Percentiles rank a stretch among this genome's conserved stretches.
Conservation (phyloP, 306 rosid species). For the Coriaria nepalensis region DNA sequence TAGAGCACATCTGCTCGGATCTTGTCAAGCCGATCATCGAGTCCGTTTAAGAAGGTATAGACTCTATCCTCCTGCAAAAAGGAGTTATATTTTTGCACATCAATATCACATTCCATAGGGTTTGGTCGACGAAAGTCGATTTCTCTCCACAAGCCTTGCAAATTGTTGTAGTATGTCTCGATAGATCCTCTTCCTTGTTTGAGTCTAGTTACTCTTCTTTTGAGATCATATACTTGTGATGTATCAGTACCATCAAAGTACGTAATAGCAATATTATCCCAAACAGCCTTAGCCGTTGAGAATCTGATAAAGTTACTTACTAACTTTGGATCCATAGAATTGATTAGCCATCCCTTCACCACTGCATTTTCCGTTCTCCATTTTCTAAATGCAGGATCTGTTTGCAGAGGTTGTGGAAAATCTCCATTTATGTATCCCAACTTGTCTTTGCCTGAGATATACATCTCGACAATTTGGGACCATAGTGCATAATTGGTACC, state of each 20-base stretch:
- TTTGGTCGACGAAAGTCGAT: neutral
- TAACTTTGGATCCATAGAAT: neutral
- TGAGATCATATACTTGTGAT: conserved; percentile 3
- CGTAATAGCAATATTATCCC: conserved; percentile 3
- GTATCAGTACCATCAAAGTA: conserved; percentile 1
- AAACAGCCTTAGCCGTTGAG: neutral
- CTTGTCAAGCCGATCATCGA: conserved; percentile 5
- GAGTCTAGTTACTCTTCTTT: conserved; percentile 4
- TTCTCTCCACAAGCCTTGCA: conserved; percentile 5
- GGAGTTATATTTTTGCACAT: conserved; percentile 1
- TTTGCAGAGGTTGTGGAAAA: neutral
- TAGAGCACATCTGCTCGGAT: conserved; percentile 1
- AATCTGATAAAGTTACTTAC: neutral
- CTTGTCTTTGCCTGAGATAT: neutral
- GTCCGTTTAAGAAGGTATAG: conserved; percentile 1
- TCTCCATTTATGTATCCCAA: conserved; percentile 6
- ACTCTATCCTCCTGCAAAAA: conserved; percentile 1
- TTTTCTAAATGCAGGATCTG: neutral
- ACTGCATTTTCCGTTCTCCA: neutral
- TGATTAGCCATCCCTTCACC: neutral
- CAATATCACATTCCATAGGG: neutral
- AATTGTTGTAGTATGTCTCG: conserved; percentile 3
- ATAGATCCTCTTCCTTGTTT: neutral
- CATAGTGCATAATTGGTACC: too few species aligned
- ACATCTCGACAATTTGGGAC: too few species aligned